Percentiles rank a stretch among this genome's conserved stretches.
Conservation (phyloP, 257 asterid species). For the Ajuga chamaepitys region DNA sequence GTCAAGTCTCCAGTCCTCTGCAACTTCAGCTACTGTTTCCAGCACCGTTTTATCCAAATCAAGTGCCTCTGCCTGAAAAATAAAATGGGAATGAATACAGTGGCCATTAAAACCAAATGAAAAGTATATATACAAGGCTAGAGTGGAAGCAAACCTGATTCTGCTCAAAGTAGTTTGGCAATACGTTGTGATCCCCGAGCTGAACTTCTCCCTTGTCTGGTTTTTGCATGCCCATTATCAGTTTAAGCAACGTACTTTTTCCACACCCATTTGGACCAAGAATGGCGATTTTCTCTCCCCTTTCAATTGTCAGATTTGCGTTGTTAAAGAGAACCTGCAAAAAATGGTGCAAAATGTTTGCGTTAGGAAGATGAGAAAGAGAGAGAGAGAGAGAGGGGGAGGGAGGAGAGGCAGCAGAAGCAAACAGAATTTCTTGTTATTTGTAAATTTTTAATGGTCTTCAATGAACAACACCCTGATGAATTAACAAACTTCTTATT, state of each 20-base stretch:
- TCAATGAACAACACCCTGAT: background rate
- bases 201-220: constrained; percentile 67
- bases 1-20: constrained; percentile 93
- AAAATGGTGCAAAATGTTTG: background rate
- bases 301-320: constrained; percentile 77
- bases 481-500: background rate
- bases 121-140: background rate
- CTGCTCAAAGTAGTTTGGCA: constrained; percentile 96
- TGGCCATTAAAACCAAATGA: background rate
- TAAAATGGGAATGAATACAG: background rate
- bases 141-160: constrained; percentile 62
- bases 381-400: background rate
- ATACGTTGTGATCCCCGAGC: constrained; percentile 86
- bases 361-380: background rate
- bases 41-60: constrained; percentile 66
- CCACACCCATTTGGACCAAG: constrained; percentile 99
- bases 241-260: constrained; percentile 85
- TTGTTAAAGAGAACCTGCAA: constrained; percentile 67
- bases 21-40: constrained; percentile 93
- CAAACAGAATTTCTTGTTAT: too few species aligned
- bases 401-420: too few species aligned
- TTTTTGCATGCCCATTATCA: constrained; percentile 79
- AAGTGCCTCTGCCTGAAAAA: constrained; percentile 91
- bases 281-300: constrained; percentile 94
- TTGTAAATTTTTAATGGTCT: background rate